Base-by-base conservation (phyloP, 352 stramenopile species). In the Phytophthora chlamydospora region DNA sequence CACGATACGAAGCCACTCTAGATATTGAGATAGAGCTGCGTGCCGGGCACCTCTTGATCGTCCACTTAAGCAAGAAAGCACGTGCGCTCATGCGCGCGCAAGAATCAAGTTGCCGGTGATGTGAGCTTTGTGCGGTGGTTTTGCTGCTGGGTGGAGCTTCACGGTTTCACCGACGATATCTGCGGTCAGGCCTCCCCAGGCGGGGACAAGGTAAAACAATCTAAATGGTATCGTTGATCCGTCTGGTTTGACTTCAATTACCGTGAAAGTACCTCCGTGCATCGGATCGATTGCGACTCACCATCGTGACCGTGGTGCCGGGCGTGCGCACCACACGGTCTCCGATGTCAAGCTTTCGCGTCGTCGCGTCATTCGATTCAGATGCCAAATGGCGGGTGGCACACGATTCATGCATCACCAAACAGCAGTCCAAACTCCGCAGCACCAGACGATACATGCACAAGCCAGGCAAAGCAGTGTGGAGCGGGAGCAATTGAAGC, bases 241-340 rank as follows among this genome's bases (percentile, higher is more conserved):
- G 39, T 47, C 35, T 56, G 44, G 43, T 56, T 56, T 31, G 16
- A 21, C 43, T 52, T 57, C 59, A 62, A 55, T 16, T 35, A 55
- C 50, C 48, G 44, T 49, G 58, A 59, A 46, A 24, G 61, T 60
- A 56, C 45, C 24, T 7, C 38, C 8, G 29, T 17, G 56, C 33
- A 65, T 55, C 42, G 55, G 9, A 14, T 53, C 58, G 62, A 66
- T 66, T 71, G 62, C 56, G 56, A 6, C 62, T 71, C 62, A 65
- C 62, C 48, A 71, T 71, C 62, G 4, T 43, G 19, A 11, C 16
- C 50, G 48, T 43, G 44, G 56, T 66, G 56, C 62, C 56, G 43
- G 35, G 56, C 62, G 62, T 71, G 56, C 62, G 48, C 39, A 58
- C 39, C 60, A 58, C 51, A 44, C 52, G 29, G 34, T 46, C 40